Evolutionary conservation across 2,329 filamentous ascomycete genomes (phyloP).

Genomic region (Chaetomiaceae sp.): DNA sequence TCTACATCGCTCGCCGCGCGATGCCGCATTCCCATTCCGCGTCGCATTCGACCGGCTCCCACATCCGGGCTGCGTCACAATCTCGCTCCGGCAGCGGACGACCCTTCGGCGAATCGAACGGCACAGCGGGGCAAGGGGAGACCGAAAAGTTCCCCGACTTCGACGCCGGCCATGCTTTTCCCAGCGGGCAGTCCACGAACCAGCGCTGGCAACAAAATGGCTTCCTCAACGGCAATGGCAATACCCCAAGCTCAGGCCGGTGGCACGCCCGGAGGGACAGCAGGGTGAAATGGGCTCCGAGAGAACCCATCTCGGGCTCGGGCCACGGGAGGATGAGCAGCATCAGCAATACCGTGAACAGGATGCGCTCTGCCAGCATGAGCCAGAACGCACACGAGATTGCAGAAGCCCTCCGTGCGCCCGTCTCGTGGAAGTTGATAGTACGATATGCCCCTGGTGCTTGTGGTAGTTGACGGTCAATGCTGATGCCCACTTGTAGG

Average conservation of each 20-base stretch:
- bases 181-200: constrained; percentile 21
- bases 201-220: constrained; percentile 30
- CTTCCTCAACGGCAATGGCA: constrained; percentile 23
- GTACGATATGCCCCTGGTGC: constrained; percentile 47
- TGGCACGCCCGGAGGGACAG: constrained; percentile 60
- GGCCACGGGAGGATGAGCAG: constrained; percentile 76
- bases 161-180: constrained; percentile 34
- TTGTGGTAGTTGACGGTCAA: not conserved
- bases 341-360: constrained; percentile 80
- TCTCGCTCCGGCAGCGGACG: constrained; percentile 31
- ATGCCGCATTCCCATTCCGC: constrained; percentile 38
- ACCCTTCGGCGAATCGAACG: constrained; percentile 26
- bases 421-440: constrained; percentile 81
- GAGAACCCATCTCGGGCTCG: constrained; percentile 27
- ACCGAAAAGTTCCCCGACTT: constrained; percentile 59
- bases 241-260: constrained; percentile 38
- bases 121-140: constrained; percentile 25
- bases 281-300: constrained; percentile 31
- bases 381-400: constrained; percentile 92
- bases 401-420: constrained; percentile 83
- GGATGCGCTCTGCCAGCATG: constrained; percentile 77
- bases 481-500: constrained; percentile 45
- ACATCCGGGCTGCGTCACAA: constrained; percentile 34
- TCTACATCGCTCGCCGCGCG: constrained; percentile 6
- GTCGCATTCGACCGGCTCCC: constrained; percentile 24